Evolutionary conservation across 306 rosid genomes (phyloP), one percentile per base, ranked within the genome.

Genomic region (Betula pendula): DNA sequence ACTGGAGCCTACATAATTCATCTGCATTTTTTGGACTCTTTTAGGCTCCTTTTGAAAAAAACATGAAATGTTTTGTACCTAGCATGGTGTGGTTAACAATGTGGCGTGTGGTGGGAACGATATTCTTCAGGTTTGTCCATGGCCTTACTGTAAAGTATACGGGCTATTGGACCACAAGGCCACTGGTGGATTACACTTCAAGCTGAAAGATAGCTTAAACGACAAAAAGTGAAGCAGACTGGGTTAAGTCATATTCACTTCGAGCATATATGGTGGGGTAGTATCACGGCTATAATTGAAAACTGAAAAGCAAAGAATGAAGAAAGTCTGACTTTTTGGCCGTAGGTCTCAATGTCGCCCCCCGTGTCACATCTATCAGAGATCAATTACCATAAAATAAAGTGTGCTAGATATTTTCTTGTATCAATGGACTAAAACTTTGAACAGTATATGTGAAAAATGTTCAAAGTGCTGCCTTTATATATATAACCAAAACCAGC

Each of bases 201-300:
- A 56, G 19, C 6, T 27, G 16, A 31, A 44, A 44, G 7, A 22
- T 20, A n/a, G 20, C 29, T 13, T 31, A 33, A 42, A 55, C 31
- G 33, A 16, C 55, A 43, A 73, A 74, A 56, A 52, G 68, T 67
- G 79, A 74, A 74, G 70, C n/a, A 38, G 76, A 75, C 66, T 25
- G 71, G 38, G 72, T 70, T 53, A 15, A 27, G 51, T 48, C 77
- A 14, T 29, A 48, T 20, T 38, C 43, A 49, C 19, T 43, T 33
- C 72, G 15, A 56, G 68, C 55, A 16, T 29, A 29, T 29, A 38
- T 51, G 50, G 49, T 72, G 45, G 68, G 51, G 71, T 4, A 15
- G 48, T 38, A 65, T 20, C 70, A 38, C 70, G 48, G 68, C 70
- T 65, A 6, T 33, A 19, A 65, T n/a, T 25, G 48, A 62, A 17